Base-by-base conservation (phyloP, 2,329 filamentous ascomycete species). In the Pezicula neosporulosa region DNA sequence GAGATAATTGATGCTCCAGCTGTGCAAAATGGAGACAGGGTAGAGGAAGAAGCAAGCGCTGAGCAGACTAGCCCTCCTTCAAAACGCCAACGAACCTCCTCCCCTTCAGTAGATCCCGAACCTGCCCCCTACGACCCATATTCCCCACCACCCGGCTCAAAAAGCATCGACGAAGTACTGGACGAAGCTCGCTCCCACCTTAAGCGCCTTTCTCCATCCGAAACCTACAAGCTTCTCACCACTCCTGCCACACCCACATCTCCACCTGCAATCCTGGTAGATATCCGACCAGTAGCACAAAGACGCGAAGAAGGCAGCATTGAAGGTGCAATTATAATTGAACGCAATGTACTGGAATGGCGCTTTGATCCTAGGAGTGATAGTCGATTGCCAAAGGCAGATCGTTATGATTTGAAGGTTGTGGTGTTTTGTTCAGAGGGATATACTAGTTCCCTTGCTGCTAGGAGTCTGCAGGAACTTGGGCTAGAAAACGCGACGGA, bases 281-380 rank as follows among this genome's bases (percentile, higher is more conserved):
- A 44, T 16, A 44, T 44, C 21, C 42, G 42, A 4, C 42, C 42
- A 15, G 42, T 44, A 12, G 19, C 21, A 21, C 44, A 51, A 27
- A 44, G 49, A 24, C 44, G 27, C 15, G 37, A 39, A 13, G 36
- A 51, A 15, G 49, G 49, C 13, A 28, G 24, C 9, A 51, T 51
- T 33, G 28, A 30, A 24, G 49, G 49, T 16, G 44, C 49, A n/a
- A 13, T 51, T 10, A 36, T 51, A 8, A 47, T 51, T 16, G 49
- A 51, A 16, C 44, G 49, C 13, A 51, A 51, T 33, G 49, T 51
- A n/a, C 44, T 51, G 2, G 49, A 51, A 19, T 51, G 49, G 49
- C 35, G 49, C 15, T 47, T 51, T 24, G 49, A 51, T 44, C 49
- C 49, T 16, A 15, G 44, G 15, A 33, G 35, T 43, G 49, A 47